A percentile compares a stretch with the other conserved stretches of the same genome.
Conservation (phyloP, 1,139 yeast species). For the Meyerozyma guilliermondii region DNA sequence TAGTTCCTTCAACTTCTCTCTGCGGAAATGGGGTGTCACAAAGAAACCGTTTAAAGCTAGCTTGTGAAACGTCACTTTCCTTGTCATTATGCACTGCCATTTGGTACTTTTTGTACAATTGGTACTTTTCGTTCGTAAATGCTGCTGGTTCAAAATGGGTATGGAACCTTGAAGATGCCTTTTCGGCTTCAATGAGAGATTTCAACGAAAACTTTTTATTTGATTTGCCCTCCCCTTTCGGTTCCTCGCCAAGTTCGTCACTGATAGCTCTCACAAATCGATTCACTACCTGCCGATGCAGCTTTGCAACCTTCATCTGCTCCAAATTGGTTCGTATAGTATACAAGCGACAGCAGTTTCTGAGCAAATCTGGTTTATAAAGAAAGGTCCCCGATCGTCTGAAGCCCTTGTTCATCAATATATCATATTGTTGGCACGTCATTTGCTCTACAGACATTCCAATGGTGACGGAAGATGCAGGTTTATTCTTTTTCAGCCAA, state of each 20-base stretch:
- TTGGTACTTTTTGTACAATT: slow-evolving; percentile 68
- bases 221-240: slow-evolving; percentile 10
- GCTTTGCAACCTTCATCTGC: slow-evolving; percentile 50
- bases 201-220: slow-evolving; percentile 17
- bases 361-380: slow-evolving; percentile 66
- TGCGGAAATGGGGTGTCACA: slow-evolving; percentile 60
- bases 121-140: slow-evolving; percentile 57
- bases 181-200: slow-evolving; percentile 23
- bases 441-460: slow-evolving; percentile 48
- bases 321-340: slow-evolving; percentile 63
- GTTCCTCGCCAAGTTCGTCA: slow-evolving; percentile 9
- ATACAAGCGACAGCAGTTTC: slow-evolving; percentile 79
- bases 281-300: slow-evolving; percentile 61
- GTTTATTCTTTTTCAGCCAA: slow-evolving; percentile 11
- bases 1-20: slow-evolving; percentile 20
- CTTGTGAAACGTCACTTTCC: slow-evolving; percentile 37
- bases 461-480: slow-evolving; percentile 30
- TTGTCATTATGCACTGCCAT: slow-evolving; percentile 59
- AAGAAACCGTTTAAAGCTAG: slow-evolving; percentile 57
- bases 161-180: slow-evolving; percentile 30
- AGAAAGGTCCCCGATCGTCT: slow-evolving; percentile 74
- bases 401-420: slow-evolving; percentile 64
- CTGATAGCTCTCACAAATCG: slow-evolving; percentile 48
- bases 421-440: slow-evolving; percentile 53
- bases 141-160: slow-evolving; percentile 51